Conservation (phyloP, 2,329 filamentous ascomycete genomes). For the Xylariaceae sp. region DNA sequence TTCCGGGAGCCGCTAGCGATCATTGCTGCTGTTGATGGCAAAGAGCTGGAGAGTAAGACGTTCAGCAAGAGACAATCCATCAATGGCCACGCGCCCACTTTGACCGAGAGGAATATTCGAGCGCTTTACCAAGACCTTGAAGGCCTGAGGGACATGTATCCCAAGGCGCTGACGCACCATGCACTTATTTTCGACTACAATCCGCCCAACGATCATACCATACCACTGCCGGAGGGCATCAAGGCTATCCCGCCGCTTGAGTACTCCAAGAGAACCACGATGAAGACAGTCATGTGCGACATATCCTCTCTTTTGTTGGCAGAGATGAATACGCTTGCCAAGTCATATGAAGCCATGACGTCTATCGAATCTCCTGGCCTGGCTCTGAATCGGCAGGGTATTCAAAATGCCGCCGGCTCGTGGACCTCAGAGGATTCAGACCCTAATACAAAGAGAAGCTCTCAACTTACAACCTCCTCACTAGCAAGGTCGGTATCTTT, state of each 20-base stretch:
- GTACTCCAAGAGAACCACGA: conserved; percentile 68
- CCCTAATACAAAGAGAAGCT: conserved; percentile 46
- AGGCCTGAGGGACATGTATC: conserved; percentile 64
- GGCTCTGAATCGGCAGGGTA: conserved; percentile 36
- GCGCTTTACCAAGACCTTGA: conserved; percentile 63
- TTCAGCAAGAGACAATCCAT: conserved; percentile 52
- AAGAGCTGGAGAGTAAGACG: conserved; percentile 54
- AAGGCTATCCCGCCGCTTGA: conserved; percentile 63
- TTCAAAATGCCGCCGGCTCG: conserved; percentile 36
- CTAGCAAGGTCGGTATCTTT: conserved; percentile 51
- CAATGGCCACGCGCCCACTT: conserved; percentile 45
- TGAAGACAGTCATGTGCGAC: conserved; percentile 76
- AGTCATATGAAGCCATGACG: conserved; percentile 65
- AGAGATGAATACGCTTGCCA: conserved; percentile 70
- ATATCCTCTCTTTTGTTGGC: conserved; percentile 68
- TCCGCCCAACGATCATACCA: conserved; percentile 41
- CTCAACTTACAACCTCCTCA: conserved; percentile 46
- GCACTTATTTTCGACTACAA: conserved; percentile 74
- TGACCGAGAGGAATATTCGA: conserved; percentile 53
- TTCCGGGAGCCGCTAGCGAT: conserved; percentile 80
- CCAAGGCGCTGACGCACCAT: conserved; percentile 71
- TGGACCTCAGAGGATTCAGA: conserved; percentile 41
- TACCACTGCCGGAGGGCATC: conserved; percentile 62
- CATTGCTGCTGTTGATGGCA: conserved; percentile 78
- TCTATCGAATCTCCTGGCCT: conserved; percentile 72